Evolutionary conservation across 140 eudicot species (phyloP).

Genomic region (Stevia rebaudiana): DNA sequence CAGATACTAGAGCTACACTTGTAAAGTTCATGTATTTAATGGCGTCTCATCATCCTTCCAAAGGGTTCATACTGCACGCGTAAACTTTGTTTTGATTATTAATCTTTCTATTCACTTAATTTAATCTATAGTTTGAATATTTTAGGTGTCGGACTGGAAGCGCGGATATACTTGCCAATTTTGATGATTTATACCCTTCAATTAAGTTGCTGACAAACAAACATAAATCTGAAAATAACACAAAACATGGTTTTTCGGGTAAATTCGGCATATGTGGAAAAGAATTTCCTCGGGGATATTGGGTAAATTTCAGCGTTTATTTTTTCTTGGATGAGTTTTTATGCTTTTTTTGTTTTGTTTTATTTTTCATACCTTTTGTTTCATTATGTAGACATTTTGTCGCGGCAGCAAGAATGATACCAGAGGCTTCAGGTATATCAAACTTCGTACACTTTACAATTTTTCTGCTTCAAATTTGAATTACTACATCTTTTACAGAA

Average conservation of each 20-base stretch:
- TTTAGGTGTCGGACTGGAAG: conserved; percentile 86
- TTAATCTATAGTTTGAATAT: conserved; percentile 8
- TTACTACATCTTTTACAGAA: background rate
- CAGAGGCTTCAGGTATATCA: conserved; percentile 88
- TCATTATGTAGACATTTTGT: conserved; percentile 69
- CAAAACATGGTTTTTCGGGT: conserved; percentile 30
- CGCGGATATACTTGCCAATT: conserved; percentile 80
- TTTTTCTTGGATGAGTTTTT: background rate
- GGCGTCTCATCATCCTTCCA: conserved; percentile 93
- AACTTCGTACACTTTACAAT: background rate
- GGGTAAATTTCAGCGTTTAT: conserved; percentile 42
- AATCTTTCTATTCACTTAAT: no score
- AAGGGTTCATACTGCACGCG: conserved; percentile 48
- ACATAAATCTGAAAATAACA: conserved; percentile 30
- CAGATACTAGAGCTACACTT: conserved; percentile 63
- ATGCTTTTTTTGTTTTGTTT: background rate
- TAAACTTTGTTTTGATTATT: no score
- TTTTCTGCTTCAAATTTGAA: conserved; percentile 1
- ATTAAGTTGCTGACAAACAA: conserved; percentile 26
- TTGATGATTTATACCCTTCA: conserved; percentile 67
- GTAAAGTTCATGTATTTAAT: conserved; percentile 73
- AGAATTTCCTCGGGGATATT: conserved; percentile 87
- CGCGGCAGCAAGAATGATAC: conserved; percentile 94
- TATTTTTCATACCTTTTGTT: background rate
- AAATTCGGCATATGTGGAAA: conserved; percentile 73